These are phyloP conservation scores for Periglandula ipomoeae DNA, from an alignment of 2,329 filamentous ascomycete genomes.

Conservation along the genomic window DNA sequence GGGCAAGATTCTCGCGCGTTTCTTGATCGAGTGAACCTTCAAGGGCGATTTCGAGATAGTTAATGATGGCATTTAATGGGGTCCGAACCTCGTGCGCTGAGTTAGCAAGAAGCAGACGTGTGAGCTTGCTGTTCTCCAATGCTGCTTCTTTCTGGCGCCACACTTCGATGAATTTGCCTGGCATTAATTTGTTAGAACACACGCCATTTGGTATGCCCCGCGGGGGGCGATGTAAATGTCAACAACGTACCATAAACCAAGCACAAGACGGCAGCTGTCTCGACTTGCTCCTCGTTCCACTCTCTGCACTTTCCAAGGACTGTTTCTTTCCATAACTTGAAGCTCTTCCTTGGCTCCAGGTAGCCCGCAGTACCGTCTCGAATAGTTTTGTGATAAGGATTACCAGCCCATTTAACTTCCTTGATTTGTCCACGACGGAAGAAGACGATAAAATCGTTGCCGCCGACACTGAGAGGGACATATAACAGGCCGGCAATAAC, in stretches of 20 bases:
- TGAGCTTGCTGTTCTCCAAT: conserved; percentile 72
- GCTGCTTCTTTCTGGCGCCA: conserved; percentile 87
- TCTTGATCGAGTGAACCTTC: conserved; percentile 73
- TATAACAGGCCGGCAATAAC: conserved; percentile 71
- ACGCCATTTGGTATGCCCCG: background rate
- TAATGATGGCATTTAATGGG: conserved; percentile 87
- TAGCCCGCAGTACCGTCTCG: conserved; percentile 64
- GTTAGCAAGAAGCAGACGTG: conserved; percentile 69
- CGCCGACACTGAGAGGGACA: conserved; percentile 68
- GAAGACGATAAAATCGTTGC: conserved; percentile 82
- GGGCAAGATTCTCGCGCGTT: conserved; percentile 73
- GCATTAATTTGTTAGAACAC: conserved; percentile 4
- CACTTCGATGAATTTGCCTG: conserved; percentile 74
- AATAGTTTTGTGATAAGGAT: conserved; percentile 71
- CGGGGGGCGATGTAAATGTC: background rate
- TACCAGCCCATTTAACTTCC: conserved; percentile 79
- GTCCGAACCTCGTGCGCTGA: conserved; percentile 89
- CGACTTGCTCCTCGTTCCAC: conserved; percentile 82
- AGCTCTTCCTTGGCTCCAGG: conserved; percentile 70
- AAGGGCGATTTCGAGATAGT: conserved; percentile 84
- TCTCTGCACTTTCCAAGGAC: conserved; percentile 75
- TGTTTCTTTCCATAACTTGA: conserved; percentile 73
- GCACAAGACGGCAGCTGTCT: conserved; percentile 80
- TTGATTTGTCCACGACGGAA: conserved; percentile 70
- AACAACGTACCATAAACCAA: conserved; percentile 68